Conservation (phyloP, 1,284 basidiomycete species). For the Paramarasmius palmivorus region DNA sequence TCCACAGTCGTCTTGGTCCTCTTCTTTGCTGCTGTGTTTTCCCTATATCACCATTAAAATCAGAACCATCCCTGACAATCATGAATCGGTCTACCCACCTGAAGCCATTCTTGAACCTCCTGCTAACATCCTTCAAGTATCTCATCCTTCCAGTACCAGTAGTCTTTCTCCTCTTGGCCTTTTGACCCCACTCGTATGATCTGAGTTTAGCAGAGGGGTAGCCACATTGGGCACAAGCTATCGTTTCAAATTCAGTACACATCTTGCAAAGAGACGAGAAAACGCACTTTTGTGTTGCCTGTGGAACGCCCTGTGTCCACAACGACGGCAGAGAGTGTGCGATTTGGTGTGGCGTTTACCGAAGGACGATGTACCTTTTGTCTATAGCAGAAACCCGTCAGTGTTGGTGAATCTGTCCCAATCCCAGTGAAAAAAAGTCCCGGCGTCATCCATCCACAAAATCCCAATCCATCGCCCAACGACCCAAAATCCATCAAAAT, state of each 20-base stretch:
- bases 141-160: slow-evolving; percentile 97
- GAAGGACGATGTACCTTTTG: slow-evolving; percentile 65
- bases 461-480: not conserved
- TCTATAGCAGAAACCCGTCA: slow-evolving; percentile 44
- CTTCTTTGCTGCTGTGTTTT: slow-evolving; percentile 79
- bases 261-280: no score
- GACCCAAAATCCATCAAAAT: slow-evolving; percentile 3
- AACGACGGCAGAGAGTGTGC: slow-evolving; percentile 96
- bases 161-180: slow-evolving; percentile 99
- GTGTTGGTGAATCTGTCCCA: no score
- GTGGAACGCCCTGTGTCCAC: slow-evolving; percentile 93
- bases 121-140: slow-evolving; percentile 89
- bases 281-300: slow-evolving; percentile 90
- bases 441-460: slow-evolving; percentile 14
- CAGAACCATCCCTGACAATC: not conserved
- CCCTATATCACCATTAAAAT: slow-evolving; percentile 46
- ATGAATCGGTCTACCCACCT: slow-evolving; percentile 47
- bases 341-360: slow-evolving; percentile 99
- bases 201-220: slow-evolving; percentile 95
- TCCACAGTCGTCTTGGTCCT: slow-evolving; percentile 47
- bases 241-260: no score
- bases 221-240: slow-evolving; percentile 94
- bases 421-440: slow-evolving; percentile 11
- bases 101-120: slow-evolving; percentile 98
- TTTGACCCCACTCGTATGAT: slow-evolving; percentile 97